Evolutionary conservation across 2,329 filamentous ascomycete genomes (phyloP).

Genomic region (Septoria linicola): DNA sequence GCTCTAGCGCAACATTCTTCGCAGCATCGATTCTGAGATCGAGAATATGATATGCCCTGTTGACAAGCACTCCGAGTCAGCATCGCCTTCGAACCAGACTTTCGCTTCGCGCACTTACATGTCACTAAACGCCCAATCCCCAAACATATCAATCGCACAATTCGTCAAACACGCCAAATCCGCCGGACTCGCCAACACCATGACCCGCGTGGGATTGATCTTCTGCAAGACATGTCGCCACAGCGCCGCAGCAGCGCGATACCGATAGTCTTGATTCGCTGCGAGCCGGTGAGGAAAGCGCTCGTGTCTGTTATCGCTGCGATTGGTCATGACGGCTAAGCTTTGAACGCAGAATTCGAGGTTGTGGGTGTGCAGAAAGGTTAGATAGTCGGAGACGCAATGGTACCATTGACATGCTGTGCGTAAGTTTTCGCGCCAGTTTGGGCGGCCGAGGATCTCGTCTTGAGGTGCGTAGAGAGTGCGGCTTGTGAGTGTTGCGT

Average conservation of each 20-base stretch:
- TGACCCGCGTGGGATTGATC: conserved; percentile 50
- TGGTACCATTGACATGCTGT: conserved; percentile 30
- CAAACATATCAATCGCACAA: conserved; percentile 54
- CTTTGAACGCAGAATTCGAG: conserved; percentile 41
- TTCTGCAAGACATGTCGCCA: conserved; percentile 58
- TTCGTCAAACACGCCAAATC: conserved; percentile 62
- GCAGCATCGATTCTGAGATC: conserved; percentile 20
- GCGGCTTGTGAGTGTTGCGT: not conserved
- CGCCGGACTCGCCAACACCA: conserved; percentile 56
- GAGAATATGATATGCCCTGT: conserved; percentile 32
- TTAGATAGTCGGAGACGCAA: conserved; percentile 25
- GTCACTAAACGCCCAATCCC: conserved; percentile 36
- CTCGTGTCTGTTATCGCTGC: conserved; percentile 20
- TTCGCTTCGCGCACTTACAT: too few species aligned
- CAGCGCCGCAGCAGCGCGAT: conserved; percentile 31
- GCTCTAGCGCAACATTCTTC: not conserved
- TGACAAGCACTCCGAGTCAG: too few species aligned
- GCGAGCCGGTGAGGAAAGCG: conserved; percentile 41
- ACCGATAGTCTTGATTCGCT: conserved; percentile 34
- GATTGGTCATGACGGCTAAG: conserved; percentile 46
- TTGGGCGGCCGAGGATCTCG: not conserved
- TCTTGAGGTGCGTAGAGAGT: not conserved
- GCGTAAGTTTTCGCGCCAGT: conserved; percentile 11
- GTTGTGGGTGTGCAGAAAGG: conserved; percentile 24
- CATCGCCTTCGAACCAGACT: too few species aligned